These are phyloP conservation scores for Nakataea oryzae DNA, from an alignment of 2,329 filamentous ascomycete genomes.

Conservation along the genomic window DNA sequence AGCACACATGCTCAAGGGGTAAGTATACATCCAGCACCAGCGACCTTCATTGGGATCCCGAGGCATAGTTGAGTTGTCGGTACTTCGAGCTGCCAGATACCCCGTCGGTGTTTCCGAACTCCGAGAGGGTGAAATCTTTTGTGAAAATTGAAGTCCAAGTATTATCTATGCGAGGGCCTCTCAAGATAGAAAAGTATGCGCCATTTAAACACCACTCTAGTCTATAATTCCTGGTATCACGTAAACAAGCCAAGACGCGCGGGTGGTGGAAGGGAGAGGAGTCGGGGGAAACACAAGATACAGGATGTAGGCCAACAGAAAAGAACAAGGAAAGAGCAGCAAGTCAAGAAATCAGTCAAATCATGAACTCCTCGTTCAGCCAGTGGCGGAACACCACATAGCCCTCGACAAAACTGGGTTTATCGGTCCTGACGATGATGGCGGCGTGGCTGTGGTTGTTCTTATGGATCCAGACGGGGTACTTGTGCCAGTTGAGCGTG, in stretches of 20 bases:
- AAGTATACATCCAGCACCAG: no score
- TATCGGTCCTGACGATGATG: slow-evolving; percentile 70
- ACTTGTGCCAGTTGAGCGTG: slow-evolving; percentile 51
- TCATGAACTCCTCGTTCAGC: slow-evolving; percentile 62
- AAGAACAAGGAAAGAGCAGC: not conserved
- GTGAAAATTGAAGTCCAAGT: no score
- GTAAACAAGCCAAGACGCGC: not conserved
- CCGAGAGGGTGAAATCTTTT: no score
- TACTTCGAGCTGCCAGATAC: no score
- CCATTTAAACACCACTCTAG: not conserved
- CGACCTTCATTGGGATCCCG: no score
- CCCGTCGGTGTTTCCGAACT: no score
- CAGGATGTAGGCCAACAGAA: not conserved
- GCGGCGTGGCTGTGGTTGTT: slow-evolving; percentile 78
- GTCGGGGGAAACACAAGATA: not conserved
- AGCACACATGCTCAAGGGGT: no score
- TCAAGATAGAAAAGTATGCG: not conserved
- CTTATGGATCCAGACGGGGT: slow-evolving; percentile 65
- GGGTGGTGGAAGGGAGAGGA: not conserved
- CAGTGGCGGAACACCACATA: slow-evolving; percentile 71
- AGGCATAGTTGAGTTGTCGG: no score
- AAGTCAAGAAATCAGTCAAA: slow-evolving; percentile 23
- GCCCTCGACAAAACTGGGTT: slow-evolving; percentile 63
- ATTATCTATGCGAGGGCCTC: not conserved
- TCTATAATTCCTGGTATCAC: not conserved